A percentile compares a stretch with the other conserved stretches of the same genome.
Evolutionary conservation across 139 green algal species (phyloP).

Genomic region (Tetraselmis striata): DNA sequence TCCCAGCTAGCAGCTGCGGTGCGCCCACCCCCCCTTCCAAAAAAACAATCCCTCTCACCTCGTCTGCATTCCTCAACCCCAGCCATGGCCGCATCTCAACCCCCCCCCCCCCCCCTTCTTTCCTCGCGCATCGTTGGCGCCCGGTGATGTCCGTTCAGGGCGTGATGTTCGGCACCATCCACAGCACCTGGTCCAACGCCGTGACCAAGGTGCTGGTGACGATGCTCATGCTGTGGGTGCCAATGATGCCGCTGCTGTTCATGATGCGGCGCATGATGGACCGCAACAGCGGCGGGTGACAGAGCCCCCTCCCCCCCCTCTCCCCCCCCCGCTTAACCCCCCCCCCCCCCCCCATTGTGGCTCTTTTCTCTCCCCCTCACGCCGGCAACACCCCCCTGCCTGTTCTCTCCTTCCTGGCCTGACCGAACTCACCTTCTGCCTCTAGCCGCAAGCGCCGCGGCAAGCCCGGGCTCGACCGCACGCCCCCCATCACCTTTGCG

Average conservation of each 20-base stretch:
- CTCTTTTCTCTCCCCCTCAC: too few species aligned
- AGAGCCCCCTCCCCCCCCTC: not conserved
- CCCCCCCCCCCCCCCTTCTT: too few species aligned
- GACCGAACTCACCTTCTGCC: too few species aligned
- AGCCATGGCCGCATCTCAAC: too few species aligned
- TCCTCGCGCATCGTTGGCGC: conserved; percentile 32
- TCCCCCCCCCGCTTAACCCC: not conserved
- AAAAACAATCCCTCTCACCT: too few species aligned
- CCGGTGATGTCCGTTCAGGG: conserved; percentile 15
- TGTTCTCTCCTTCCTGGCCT: too few species aligned
- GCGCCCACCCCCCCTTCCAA: not conserved
- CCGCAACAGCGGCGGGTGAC: conserved; percentile 12
- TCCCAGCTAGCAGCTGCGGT: not conserved
- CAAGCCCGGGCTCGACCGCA: not conserved
- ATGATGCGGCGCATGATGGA: conserved; percentile 55
- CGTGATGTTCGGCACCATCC: conserved; percentile 1
- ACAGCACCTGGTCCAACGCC: conserved; percentile 10
- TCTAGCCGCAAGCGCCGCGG: not conserved
- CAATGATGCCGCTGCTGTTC: conserved; percentile 72
- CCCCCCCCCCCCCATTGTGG: too few species aligned
- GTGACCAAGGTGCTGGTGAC: conserved; percentile 26
- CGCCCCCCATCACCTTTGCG: conserved; percentile 46
- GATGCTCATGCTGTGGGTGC: conserved; percentile 67
- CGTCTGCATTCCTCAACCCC: too few species aligned
- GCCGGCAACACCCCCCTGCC: too few species aligned